phyloP scores from a whole-genome alignment of 208 protist genomes.

The Trypanosoma platydactyli region DNA sequence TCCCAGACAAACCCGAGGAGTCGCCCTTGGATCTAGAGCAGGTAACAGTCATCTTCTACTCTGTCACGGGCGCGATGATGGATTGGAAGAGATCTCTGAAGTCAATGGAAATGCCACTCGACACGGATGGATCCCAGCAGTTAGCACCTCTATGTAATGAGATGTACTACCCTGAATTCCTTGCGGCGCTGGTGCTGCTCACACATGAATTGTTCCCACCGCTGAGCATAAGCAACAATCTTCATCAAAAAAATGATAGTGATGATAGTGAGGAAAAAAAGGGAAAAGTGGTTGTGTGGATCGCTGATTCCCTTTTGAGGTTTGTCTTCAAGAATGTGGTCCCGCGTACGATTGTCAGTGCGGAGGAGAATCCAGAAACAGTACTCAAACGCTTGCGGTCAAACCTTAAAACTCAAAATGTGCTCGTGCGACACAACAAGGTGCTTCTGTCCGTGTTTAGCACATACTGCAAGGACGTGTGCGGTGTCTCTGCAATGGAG shows the following conservation, averaged over 20 bases:
- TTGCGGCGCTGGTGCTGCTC: conserved; percentile 60
- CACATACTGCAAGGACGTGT: conserved; percentile 77
- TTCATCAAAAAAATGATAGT: no score
- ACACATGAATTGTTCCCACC: conserved; percentile 56
- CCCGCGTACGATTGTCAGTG: conserved; percentile 7
- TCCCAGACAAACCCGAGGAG: conserved; percentile 28
- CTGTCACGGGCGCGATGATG: conserved; percentile 30
- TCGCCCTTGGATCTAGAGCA: conserved; percentile 46
- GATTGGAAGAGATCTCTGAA: neutral
- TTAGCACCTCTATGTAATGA: conserved; percentile 13
- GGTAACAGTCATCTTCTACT: conserved; percentile 57
- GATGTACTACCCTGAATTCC: conserved; percentile 73
- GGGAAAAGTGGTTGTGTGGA: conserved; percentile 30
- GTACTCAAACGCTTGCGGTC: conserved; percentile 52
- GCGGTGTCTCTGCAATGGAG: conserved; percentile 65
- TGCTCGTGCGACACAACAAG: conserved; percentile 51
- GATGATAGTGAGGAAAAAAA: neutral
- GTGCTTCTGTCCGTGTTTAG: conserved; percentile 66
- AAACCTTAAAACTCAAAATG: conserved; percentile 53
- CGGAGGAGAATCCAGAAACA: conserved; percentile 25
- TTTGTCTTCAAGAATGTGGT: conserved; percentile 34
- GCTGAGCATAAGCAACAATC: neutral
- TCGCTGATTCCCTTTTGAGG: conserved; percentile 44
- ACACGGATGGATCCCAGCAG: neutral
- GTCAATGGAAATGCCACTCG: neutral